Evolutionary conservation across 2,329 filamentous ascomycete species (phyloP).

Genomic region (Exophiala alcalophila): DNA sequence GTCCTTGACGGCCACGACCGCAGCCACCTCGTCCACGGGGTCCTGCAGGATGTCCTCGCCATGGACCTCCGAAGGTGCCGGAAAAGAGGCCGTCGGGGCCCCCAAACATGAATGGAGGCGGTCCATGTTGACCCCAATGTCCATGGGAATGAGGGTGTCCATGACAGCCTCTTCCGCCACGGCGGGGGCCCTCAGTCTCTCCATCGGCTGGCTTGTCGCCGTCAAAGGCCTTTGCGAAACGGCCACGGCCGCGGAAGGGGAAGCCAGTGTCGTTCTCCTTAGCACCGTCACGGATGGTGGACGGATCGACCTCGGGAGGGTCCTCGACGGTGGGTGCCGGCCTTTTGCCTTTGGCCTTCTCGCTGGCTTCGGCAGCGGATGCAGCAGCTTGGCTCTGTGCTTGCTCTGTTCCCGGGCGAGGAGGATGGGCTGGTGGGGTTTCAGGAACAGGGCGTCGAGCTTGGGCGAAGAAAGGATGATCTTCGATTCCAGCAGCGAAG

Average conservation of each 20-base stretch:
- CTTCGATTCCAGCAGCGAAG: constrained; percentile 51
- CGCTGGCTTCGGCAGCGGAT: constrained; percentile 14
- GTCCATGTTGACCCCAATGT: constrained; percentile 13
- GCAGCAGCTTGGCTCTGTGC: constrained; percentile 38
- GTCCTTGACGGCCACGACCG: constrained; percentile 17
- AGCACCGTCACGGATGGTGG: constrained; percentile 21
- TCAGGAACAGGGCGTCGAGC: constrained; percentile 36
- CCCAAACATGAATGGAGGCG: constrained; percentile 23
- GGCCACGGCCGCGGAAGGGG: constrained; percentile 29
- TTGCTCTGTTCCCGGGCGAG: constrained; percentile 38
- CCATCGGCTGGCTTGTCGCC: constrained; percentile 10
- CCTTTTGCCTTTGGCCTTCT: constrained; percentile 26
- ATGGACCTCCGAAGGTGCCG: not conserved
- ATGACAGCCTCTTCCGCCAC: constrained; percentile 18
- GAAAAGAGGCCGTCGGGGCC: constrained; percentile 8
- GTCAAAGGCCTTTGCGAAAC: constrained; percentile 25
- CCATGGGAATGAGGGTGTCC: constrained; percentile 7
- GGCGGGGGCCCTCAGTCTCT: constrained; percentile 6
- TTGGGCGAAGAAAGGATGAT: constrained; percentile 46
- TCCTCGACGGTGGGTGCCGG: constrained; percentile 23
- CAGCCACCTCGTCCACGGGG: constrained; percentile 11
- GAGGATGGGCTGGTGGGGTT: constrained; percentile 24
- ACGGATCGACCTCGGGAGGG: constrained; percentile 29
- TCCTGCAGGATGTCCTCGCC: constrained; percentile 3
- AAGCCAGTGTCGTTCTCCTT: constrained; percentile 17